Evolutionary conservation across 371 early-diverging fungal genomes (phyloP), one percentile per base, ranked within the genome.

Genomic region (Dichotomocladium elegans): DNA sequence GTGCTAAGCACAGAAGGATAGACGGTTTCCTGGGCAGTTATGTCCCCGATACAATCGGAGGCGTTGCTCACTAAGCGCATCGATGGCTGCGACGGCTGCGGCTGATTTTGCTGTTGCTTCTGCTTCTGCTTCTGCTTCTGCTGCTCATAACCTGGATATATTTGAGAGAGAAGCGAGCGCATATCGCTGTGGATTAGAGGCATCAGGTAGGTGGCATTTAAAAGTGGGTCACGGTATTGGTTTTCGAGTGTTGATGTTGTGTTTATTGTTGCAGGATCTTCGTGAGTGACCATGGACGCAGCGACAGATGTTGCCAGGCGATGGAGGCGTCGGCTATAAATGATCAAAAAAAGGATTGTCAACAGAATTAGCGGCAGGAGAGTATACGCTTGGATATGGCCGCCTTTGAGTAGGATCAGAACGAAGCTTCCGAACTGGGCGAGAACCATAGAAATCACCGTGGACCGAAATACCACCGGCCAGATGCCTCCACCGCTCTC

Each of bases 401-500:
- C 70, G 12, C 53, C 34, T 45, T 72, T 70, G 27, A 84, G 57
- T 6, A 57, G 59, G 47, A 84, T 64, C 6, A 86, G 73, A 31
- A 80, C 70, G 19, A 84, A 79, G 68, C 88, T 72, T 41, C 83
- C 77, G 9, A 84, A 46, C 57, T 92, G 93, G 70, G 85, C 89
- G 41, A 85, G 63, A 19, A 83, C 50, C 34, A 82, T 58, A 11
- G 86, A 79, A 14, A 77, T 61, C 28, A 87, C 57, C 44, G 89
- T 62, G 11, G 86, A 80, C 55, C 88, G 82, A 57, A 88, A 87
- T 28, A 89, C 73, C 28, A 80, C 80, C 12, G 83, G 83, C 82
- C 85, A 90, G 72, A 91, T 89, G 19, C 73, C 70, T 9, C 92
- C 92, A 8, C 82, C 87, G 4, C 85, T 88, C 53, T 91, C 90